Percentiles rank a stretch among this genome's conserved stretches.
Conservation (phyloP, 331 rosid species). For the Quercus tomentella region DNA sequence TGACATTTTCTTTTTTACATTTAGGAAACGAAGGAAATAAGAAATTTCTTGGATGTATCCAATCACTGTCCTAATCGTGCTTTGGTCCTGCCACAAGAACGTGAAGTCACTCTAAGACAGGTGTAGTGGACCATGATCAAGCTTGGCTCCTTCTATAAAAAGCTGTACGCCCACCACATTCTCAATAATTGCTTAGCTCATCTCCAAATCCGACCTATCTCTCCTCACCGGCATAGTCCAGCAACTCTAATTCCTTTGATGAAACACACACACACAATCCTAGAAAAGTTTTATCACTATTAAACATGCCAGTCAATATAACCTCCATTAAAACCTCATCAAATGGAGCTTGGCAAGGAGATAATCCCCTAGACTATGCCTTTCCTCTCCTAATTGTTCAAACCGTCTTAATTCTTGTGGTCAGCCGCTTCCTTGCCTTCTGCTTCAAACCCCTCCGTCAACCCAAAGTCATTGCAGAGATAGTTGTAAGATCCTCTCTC, state of each 20-base stretch:
- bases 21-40: too few relatives aligned
- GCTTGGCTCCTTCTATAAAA: not conserved
- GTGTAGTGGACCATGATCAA: not conserved
- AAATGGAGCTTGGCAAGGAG: slow-evolving; percentile 81
- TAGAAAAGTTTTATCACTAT: not conserved
- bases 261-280: not conserved
- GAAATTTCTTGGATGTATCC: too few relatives aligned
- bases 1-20: too few relatives aligned
- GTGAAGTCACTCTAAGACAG: not conserved
- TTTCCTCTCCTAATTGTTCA: slow-evolving; percentile 79
- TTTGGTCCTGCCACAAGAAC: too few relatives aligned
- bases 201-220: not conserved
- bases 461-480: slow-evolving; percentile 87
- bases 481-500: slow-evolving; percentile 34
- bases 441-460: slow-evolving; percentile 84
- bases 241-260: not conserved
- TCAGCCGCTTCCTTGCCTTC: slow-evolving; percentile 60
- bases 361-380: slow-evolving; percentile 68
- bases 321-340: slow-evolving; percentile 68
- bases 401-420: slow-evolving; percentile 38
- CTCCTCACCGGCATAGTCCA: too few relatives aligned
- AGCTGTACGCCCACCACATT: not conserved
- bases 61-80: too few relatives aligned
- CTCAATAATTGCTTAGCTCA: not conserved
- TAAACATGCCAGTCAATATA: slow-evolving; percentile 41